Base-by-base conservation (phyloP, 75 land plant genomes). In the Cryptomeria japonica region DNA sequence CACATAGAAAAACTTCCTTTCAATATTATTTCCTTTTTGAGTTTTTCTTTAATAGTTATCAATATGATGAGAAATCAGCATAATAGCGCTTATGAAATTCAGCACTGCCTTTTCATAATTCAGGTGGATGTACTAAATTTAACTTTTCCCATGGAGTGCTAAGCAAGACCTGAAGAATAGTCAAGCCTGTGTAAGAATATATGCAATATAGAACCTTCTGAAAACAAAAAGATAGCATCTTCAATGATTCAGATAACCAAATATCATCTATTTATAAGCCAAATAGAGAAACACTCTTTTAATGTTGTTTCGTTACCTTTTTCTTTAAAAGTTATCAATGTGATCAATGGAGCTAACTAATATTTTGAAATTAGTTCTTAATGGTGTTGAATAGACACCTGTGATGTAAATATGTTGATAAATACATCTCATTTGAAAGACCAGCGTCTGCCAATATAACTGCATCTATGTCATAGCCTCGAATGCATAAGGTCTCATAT, bases 391-490 rank as follows among this genome's bases (percentile, higher is more conserved):
- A 16, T 13, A 28, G 56, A 89, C 93, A 97, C 99, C 93, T 93
- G 85, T 94, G 89, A 73, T 91, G 91, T 80, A 97, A 84, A 88
- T 97, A 94, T 37, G 93, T 90, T 83, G 86, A 22, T 80, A 97
- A 85, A 42, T 89, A 72, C 37, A 87, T 87, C 61, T 96, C 95
- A 90, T 97, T 97, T 46, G 86, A 82, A 73, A 97, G 92, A n/a
- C 98, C 97, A 77, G 92, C 88, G 84, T 97, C 99, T 83, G 90
- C 93, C 80, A 97, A 86, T 87, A 97, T 86, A 83, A 97, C 49
- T 47, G 98, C 97, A 82, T 36, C 87, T 56, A 95, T 90, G 87
- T 97, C 99, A 90, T 96, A 97, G 6, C 99, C 99, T 92, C 99
- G 92, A 28, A 94, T 83, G 12, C 90, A 93, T 70, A 97, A 87